A percentile compares a stretch with the other conserved stretches of the same genome.
Conservation (phyloP, 345 rosid genomes). For the Capsella bursapastoris region DNA sequence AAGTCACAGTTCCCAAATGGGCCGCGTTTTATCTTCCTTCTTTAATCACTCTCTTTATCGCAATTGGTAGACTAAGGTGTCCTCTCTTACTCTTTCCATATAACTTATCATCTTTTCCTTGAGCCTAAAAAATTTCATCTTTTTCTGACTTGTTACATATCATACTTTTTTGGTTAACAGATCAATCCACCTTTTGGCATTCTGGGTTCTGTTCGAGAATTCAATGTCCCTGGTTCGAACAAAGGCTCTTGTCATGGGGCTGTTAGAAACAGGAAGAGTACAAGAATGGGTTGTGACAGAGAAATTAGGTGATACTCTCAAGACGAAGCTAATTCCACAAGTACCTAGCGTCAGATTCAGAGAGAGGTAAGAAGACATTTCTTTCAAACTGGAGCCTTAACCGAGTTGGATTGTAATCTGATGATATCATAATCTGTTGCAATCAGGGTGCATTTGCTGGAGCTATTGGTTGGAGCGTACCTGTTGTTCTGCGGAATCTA, state of each 20-base stretch:
- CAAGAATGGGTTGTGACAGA: conserved; percentile 77
- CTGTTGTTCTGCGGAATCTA: conserved; percentile 80
- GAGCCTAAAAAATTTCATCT: too few species aligned
- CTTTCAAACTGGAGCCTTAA: not conserved
- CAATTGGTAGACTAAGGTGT: conserved; percentile 56
- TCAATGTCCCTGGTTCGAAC: conserved; percentile 57
- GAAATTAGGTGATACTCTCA: conserved; percentile 78
- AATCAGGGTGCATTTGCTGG: conserved; percentile 61
- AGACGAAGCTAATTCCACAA: conserved; percentile 52
- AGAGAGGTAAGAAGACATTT: conserved; percentile 59
- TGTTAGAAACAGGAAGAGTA: conserved; percentile 56
- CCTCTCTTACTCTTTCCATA: conserved; percentile 9
- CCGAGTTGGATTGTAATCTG: not conserved
- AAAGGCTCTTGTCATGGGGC: conserved; percentile 57
- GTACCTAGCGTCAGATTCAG: conserved; percentile 52
- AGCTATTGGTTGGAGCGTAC: conserved; percentile 72
- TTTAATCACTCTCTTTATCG: conserved; percentile 55
- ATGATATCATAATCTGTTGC: not conserved
- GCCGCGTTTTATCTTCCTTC: conserved; percentile 59
- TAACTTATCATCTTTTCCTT: not conserved
- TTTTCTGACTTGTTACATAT: not conserved
- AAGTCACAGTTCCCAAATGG: conserved; percentile 52
- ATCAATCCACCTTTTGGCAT: conserved; percentile 58
- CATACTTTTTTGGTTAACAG: conserved; percentile 27
- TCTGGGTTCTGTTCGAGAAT: conserved; percentile 62